Conservation (phyloP, 2,329 filamentous ascomycete genomes). For the Alternaria alternata region DNA sequence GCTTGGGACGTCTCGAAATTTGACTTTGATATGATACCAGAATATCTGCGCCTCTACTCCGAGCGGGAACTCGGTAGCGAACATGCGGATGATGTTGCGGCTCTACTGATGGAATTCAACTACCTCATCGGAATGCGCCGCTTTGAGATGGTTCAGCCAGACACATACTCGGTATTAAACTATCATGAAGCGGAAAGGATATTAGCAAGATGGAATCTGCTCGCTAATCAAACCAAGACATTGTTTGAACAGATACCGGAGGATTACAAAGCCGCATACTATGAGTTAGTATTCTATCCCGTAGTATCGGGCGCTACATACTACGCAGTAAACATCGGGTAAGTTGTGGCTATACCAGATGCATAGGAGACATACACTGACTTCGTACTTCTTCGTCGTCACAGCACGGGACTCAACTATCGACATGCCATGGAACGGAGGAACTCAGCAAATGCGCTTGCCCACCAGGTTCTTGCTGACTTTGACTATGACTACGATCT, state of each 20-base stretch:
- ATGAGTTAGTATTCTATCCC: constrained; percentile 67
- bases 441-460: constrained; percentile 35
- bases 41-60: constrained; percentile 53
- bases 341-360: background rate
- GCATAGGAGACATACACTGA: background rate
- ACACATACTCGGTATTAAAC: constrained; percentile 57
- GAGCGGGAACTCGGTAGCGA: constrained; percentile 21
- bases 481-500: constrained; percentile 34
- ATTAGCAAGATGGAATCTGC: constrained; percentile 60
- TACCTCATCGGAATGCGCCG: constrained; percentile 60
- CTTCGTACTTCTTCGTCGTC: background rate
- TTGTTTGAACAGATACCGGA: constrained; percentile 62
- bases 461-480: constrained; percentile 28
- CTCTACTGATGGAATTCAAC: constrained; percentile 4
- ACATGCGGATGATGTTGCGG: constrained; percentile 8
- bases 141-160: constrained; percentile 58
- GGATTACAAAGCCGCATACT: constrained; percentile 63
- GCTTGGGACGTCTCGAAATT: constrained; percentile 17
- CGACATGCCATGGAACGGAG: constrained; percentile 36
- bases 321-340: constrained; percentile 47
- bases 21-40: constrained; percentile 55
- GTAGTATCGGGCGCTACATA: constrained; percentile 63
- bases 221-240: constrained; percentile 60
- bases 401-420: constrained; percentile 27
- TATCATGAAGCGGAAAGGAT: constrained; percentile 68